Conservation (phyloP, 768 basidiomycete species). For the Boletus sp. region DNA sequence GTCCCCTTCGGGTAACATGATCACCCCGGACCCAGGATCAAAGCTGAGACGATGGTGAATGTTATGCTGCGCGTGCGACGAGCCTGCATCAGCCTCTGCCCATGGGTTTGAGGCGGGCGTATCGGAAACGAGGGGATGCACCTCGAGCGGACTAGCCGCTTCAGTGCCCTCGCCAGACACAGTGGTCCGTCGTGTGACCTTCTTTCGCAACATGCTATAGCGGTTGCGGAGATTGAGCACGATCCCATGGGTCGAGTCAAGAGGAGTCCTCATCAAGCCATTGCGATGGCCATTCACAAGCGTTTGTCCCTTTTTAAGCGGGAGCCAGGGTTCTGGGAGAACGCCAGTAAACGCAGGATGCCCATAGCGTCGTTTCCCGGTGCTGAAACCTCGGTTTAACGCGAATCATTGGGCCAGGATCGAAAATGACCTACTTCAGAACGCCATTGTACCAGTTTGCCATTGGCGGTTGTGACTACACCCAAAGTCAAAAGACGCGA, state of each 20-base stretch:
- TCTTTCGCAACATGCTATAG: slow-evolving; percentile 49
- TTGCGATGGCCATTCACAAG: slow-evolving; percentile 52
- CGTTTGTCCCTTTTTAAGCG: slow-evolving; percentile 78
- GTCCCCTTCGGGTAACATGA: slow-evolving; percentile 76
- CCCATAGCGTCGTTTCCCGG: slow-evolving; percentile 91
- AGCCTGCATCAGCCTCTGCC: slow-evolving; percentile 41
- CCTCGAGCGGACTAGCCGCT: slow-evolving; percentile 5
- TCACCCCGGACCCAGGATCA: slow-evolving; percentile 84
- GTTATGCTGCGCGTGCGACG: slow-evolving; percentile 21
- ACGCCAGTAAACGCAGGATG: slow-evolving; percentile 94
- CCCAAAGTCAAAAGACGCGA: slow-evolving; percentile 5
- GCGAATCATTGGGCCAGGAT: not conserved
- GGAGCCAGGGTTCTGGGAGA: slow-evolving; percentile 92
- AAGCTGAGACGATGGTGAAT: slow-evolving; percentile 68
- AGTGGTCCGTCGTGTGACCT: slow-evolving; percentile 14
- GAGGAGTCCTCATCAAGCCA: slow-evolving; percentile 34
- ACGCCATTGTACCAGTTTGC: slow-evolving; percentile 92
- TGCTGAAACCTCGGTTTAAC: slow-evolving; percentile 43
- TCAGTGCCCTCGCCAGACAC: slow-evolving; percentile 7
- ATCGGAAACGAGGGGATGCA: slow-evolving; percentile 26
- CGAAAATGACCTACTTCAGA: slow-evolving; percentile 58
- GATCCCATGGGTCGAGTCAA: slow-evolving; percentile 58
- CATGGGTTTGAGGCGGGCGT: slow-evolving; percentile 50
- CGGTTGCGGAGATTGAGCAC: slow-evolving; percentile 80
- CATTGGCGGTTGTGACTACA: slow-evolving; percentile 93